These are phyloP conservation scores for Cutaneotrichosporon dermatis DNA, from an alignment of 1,284 basidiomycete genomes.

Conservation along the genomic window DNA sequence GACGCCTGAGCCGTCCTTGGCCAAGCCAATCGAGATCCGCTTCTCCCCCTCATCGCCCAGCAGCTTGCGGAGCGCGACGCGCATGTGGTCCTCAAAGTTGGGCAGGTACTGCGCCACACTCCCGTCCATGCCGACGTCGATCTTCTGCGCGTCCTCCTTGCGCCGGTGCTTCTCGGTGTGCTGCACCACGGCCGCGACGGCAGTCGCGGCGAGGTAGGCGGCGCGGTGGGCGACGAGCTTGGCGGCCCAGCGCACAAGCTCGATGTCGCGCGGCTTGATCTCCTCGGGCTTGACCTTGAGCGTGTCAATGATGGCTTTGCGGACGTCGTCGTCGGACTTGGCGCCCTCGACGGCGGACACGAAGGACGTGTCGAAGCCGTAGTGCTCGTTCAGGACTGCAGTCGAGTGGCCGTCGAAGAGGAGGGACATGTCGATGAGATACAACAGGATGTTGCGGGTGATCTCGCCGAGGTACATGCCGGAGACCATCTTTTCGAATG, in stretches of 20 bases:
- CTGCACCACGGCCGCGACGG: conserved; percentile 76
- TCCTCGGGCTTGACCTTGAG: conserved; percentile 57
- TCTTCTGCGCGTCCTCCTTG: conserved; percentile 52
- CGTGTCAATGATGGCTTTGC: conserved; percentile 59
- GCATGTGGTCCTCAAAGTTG: conserved; percentile 68
- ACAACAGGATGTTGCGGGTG: conserved; percentile 75
- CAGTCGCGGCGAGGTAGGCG: conserved; percentile 75
- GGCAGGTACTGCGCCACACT: conserved; percentile 90
- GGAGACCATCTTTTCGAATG: conserved; percentile 97
- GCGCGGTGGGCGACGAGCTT: conserved; percentile 75
- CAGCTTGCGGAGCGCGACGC: conserved; percentile 66
- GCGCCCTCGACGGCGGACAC: conserved; percentile 76
- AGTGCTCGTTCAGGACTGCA: conserved; percentile 72
- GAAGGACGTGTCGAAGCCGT: conserved; percentile 87
- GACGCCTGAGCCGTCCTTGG: conserved; percentile 95
- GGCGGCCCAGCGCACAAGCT: conserved; percentile 76
- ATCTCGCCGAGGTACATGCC: conserved; percentile 99
- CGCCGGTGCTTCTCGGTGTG: conserved; percentile 66
- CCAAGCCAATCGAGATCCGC: conserved; percentile 77
- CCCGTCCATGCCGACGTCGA: conserved; percentile 83
- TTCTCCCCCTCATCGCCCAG: conserved; percentile 76
- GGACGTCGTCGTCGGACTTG: conserved; percentile 43
- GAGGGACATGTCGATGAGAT: conserved; percentile 68
- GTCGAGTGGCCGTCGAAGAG: conserved; percentile 80
- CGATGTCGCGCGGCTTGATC: conserved; percentile 53